phyloP scores from a whole-genome alignment of 352 stramenopile species.

The Thraustochytrium sp. region DNA sequence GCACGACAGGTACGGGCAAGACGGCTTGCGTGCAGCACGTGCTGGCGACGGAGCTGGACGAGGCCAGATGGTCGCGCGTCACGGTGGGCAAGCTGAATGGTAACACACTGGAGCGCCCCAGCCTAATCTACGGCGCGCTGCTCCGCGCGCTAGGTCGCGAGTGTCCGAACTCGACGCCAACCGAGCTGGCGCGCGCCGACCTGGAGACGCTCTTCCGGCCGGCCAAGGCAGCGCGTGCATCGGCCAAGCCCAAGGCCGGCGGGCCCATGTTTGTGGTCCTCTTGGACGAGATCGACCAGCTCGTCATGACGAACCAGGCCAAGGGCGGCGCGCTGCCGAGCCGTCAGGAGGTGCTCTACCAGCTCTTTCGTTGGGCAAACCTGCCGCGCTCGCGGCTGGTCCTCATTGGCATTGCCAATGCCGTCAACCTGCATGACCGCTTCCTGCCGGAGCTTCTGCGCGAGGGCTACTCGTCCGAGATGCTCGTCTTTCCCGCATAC shows the following conservation, averaged over 20 bases:
- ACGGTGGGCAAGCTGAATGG: background rate
- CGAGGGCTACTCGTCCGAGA: background rate
- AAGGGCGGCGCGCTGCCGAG: too few relatives aligned
- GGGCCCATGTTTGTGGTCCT: background rate
- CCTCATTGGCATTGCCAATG: conserved; percentile 16
- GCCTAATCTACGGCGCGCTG: background rate
- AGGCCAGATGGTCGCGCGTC: background rate
- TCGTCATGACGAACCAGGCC: background rate
- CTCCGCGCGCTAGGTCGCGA: background rate
- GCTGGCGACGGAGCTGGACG: background rate
- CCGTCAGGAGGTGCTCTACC: conserved; percentile 5
- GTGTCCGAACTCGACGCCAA: background rate
- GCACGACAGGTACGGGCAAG: conserved; percentile 15
- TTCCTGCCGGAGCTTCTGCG: background rate
- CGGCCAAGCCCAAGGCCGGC: background rate
- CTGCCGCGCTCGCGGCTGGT: background rate
- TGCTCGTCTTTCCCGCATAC: conserved; percentile 18
- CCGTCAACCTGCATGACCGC: background rate
- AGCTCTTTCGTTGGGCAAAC: conserved; percentile 21
- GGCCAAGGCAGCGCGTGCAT: too few relatives aligned
- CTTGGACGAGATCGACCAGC: conserved; percentile 27
- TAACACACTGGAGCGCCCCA: background rate
- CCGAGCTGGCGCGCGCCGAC: background rate
- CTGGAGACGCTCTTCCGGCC: background rate
- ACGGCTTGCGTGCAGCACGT: conserved; percentile 9